phyloP scores from a whole-genome alignment of 371 early-diverging fungal genomes.

The Mortierella sp. region DNA sequence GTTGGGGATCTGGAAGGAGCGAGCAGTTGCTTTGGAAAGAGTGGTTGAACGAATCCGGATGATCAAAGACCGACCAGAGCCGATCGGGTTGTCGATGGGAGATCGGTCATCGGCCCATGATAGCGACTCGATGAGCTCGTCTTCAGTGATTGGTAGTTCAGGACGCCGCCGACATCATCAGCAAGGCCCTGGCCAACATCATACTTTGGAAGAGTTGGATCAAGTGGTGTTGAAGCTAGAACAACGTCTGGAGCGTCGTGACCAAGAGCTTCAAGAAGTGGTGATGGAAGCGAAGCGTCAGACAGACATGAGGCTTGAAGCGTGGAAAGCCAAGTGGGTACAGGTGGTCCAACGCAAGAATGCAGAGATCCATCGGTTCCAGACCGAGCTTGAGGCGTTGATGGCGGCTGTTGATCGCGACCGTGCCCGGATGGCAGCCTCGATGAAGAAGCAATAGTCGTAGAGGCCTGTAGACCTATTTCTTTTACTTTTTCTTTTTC shows the following conservation, averaged over 20 bases:
- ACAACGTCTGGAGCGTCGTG: slow-evolving; percentile 44
- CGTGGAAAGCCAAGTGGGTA: slow-evolving; percentile 52
- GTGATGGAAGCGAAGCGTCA: slow-evolving; percentile 47
- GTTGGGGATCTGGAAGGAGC: slow-evolving; percentile 47
- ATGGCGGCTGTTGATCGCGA: slow-evolving; percentile 49
- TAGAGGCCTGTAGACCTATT: background rate
- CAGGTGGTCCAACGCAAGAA: slow-evolving; percentile 54
- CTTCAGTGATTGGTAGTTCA: slow-evolving; percentile 14
- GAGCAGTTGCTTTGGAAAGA: slow-evolving; percentile 46
- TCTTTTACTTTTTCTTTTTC: slow-evolving; percentile 9
- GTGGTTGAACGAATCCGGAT: slow-evolving; percentile 51
- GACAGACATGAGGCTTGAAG: slow-evolving; percentile 42
- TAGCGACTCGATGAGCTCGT: slow-evolving; percentile 22
- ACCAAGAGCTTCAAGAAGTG: slow-evolving; percentile 52
- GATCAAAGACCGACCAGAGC: slow-evolving; percentile 49
- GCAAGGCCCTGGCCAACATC: slow-evolving; percentile 13
- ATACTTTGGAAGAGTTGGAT: slow-evolving; percentile 48
- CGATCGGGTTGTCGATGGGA: slow-evolving; percentile 35
- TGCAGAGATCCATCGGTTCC: slow-evolving; percentile 52
- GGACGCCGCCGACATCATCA: slow-evolving; percentile 10
- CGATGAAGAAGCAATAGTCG: slow-evolving; percentile 23
- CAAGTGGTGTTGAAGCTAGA: slow-evolving; percentile 47
- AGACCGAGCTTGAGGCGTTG: slow-evolving; percentile 44
- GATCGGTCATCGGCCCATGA: slow-evolving; percentile 22
- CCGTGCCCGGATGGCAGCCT: slow-evolving; percentile 41